Evolutionary conservation across 192 early-diverging fungal species (phyloP), one percentile per base, ranked within the genome.

Genomic region (Chytriomyces sp.): DNA sequence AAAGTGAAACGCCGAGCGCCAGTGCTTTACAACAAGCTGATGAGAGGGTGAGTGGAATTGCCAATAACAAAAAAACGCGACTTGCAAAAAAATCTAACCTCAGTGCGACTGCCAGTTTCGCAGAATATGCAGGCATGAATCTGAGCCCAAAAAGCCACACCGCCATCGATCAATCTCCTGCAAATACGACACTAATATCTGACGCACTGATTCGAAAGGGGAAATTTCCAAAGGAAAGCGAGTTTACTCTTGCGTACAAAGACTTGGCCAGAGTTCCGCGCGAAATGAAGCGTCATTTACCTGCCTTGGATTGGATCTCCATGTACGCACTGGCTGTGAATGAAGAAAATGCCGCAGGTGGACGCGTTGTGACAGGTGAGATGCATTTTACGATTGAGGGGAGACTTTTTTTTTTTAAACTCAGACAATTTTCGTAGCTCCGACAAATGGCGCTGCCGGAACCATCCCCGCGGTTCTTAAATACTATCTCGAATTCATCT

Each of bases 321-420:
- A 90, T 96, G 7, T 98, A 97, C 64, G 96, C 96, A 44, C 93
- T 98, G 75, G 94, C 96, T 13, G 96, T 98, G 28, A 98, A 98
- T 69, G 96, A 98, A 82, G 85, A 85, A 61, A 84, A 85, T 78
- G 82, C 83, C 0, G 82, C 83, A 7, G 86, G 83, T 44, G 82
- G 82, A 18, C 66, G 67, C 53, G 77, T 78, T 48, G 72, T 74
- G 35, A 64, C 45, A 9, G 48, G 53, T 61, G 53, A 59, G 46
- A 43, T 5, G 64, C 5, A 69, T 70, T 70, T 20, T 50, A 57
- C 16, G 3, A 0, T 50, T 70, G 11, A 18, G 64, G 20, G 3
- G 11, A 23, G 16, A 66, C 48, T 69, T 24, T 59, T 24, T 2
- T 69, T 24, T 59, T 24, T 2, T 92, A 84, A 94, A 95, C 76